Evolutionary conservation across 1,284 basidiomycete genomes (phyloP).

Genomic region (Cryptococcus maquisensis): DNA sequence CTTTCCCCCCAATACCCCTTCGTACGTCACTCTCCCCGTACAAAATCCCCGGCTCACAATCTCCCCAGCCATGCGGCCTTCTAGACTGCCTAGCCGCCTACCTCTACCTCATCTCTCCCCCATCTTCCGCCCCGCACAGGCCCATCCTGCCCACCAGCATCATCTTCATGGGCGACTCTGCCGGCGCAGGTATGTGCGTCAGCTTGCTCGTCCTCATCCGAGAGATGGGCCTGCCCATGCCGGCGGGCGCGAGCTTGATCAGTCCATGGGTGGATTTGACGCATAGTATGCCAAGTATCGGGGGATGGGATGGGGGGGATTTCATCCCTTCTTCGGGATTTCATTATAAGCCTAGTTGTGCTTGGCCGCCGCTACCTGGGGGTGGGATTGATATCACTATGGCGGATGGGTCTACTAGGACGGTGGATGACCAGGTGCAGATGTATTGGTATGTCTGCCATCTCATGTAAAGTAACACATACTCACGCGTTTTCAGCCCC

Average conservation of each 20-base stretch:
- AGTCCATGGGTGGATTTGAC: constrained; percentile 92
- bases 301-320: constrained; percentile 39
- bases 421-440: constrained; percentile 51
- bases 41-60: background rate
- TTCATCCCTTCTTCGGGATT: constrained; percentile 46
- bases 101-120: constrained; percentile 68
- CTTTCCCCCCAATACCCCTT: constrained; percentile 92
- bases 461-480: too few relatives aligned
- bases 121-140: constrained; percentile 59
- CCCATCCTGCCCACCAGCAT: constrained; percentile 77
- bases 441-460: constrained; percentile 47
- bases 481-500: constrained; percentile 28
- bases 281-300: constrained; percentile 84
- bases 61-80: constrained; percentile 49
- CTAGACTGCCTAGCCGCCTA: constrained; percentile 50
- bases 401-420: constrained; percentile 27
- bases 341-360: constrained; percentile 44
- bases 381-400: constrained; percentile 37
- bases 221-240: constrained; percentile 73
- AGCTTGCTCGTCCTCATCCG: constrained; percentile 83
- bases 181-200: constrained; percentile 81
- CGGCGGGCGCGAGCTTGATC: constrained; percentile 77
- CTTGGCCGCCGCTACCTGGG: constrained; percentile 47
- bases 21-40: constrained; percentile 57
- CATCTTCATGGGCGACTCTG: constrained; percentile 84